Evolutionary conservation across 306 rosid genomes (phyloP).

Genomic region (Pyrus betulifolia): DNA sequence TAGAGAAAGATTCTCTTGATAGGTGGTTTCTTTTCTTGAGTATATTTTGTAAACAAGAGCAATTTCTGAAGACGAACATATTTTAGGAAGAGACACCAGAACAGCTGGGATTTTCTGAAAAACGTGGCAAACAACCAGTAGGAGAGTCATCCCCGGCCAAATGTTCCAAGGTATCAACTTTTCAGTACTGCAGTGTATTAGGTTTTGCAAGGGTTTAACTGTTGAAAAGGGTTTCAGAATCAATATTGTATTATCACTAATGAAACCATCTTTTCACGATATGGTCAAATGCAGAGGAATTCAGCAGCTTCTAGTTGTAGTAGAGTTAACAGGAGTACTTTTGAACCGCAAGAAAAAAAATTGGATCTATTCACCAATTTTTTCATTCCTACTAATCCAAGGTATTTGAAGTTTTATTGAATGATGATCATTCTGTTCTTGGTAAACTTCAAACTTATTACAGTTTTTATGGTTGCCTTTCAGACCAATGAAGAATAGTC

Average conservation of each 20-base stretch:
- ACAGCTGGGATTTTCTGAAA: background rate
- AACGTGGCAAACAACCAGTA: background rate
- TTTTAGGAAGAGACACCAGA: constrained; percentile 11
- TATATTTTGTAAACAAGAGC: background rate
- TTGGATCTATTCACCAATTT: background rate
- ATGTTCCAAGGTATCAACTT: constrained; percentile 14
- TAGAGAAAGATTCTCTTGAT: background rate
- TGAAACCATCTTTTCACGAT: background rate
- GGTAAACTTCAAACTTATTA: background rate
- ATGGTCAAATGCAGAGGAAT: background rate
- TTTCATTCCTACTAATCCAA: background rate
- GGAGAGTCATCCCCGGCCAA: constrained; percentile 9
- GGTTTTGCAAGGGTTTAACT: background rate
- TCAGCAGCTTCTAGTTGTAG: background rate
- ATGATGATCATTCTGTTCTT: background rate
- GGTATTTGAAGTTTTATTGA: constrained; percentile 5
- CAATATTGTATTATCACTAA: background rate
- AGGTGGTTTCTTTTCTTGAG: background rate
- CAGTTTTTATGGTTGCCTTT: background rate
- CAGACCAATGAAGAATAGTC: constrained; percentile 9
- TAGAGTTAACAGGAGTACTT: background rate
- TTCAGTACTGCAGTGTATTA: background rate
- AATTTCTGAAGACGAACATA: background rate
- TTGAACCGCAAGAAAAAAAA: background rate
- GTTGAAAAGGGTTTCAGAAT: background rate